Evolutionary conservation across 139 green algal genomes (phyloP).

Genomic region (Chlorella sp.): DNA sequence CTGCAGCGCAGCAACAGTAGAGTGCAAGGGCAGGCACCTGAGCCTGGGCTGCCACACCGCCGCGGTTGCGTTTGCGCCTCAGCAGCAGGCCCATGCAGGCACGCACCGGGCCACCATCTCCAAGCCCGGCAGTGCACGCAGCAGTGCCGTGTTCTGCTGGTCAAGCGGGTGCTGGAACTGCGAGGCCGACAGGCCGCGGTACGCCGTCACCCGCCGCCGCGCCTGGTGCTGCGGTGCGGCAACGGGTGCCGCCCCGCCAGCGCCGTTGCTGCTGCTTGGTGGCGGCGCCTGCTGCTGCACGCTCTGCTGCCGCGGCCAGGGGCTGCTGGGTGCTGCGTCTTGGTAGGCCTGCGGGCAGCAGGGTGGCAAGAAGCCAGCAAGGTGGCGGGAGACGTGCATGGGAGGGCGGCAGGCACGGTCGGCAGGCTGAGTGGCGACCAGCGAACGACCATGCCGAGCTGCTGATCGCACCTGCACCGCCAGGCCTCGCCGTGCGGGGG

Average conservation of each 20-base stretch:
- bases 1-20: too few species aligned
- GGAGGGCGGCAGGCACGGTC: not conserved
- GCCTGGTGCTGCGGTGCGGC: not conserved
- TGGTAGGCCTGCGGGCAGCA: not conserved
- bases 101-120: conserved; percentile 73
- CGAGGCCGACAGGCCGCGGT: conserved; percentile 5
- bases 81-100: too few species aligned
- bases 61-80: too few species aligned
- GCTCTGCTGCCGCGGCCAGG: conserved; percentile 3
- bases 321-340: conserved; percentile 17
- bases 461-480: too few species aligned
- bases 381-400: too few species aligned
- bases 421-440: too few species aligned
- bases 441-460: too few species aligned
- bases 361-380: not conserved
- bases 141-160: conserved; percentile 92
- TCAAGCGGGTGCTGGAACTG: conserved; percentile 85
- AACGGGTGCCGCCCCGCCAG: not conserved
- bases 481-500: too few species aligned
- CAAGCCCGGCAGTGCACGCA: conserved; percentile 85
- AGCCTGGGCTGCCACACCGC: too few species aligned
- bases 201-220: not conserved
- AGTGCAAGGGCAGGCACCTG: too few species aligned
- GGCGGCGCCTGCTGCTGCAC: not conserved
- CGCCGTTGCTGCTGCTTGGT: not conserved